Base-by-base conservation (phyloP, 1,139 yeast species). In the Saccharomyces hybrid region DNA sequence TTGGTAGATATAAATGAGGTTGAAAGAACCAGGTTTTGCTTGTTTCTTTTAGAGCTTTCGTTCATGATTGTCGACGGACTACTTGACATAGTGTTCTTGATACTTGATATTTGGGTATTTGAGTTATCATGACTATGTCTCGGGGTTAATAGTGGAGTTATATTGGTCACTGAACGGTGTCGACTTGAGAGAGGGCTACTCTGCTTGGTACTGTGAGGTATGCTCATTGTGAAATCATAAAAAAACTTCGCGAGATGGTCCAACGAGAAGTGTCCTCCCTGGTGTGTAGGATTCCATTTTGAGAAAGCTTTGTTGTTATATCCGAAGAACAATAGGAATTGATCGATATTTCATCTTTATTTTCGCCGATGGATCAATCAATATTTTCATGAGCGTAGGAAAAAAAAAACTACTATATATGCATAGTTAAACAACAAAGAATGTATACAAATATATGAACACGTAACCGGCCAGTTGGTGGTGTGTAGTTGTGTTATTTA, bases 1-100 rank as follows among this genome's bases (percentile, higher is more conserved):
- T 68, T 63, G 5, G 70, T 63, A 0, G 72, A 63, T 1, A 66
- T 59, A 54, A 70, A 70, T 3, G 71, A 66, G 2, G 73, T 69
- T 1, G 72, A 67, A 30, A 68, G 54, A 3, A 68, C 66, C 31
- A 67, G 53, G 32, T 62, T 64, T 32, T 64, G 68, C 50, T 68
- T 59, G 49, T 58, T 58, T 51, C 58, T 62, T 52, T 63, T 59
- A 23, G 27, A 9, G 27, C 32, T 16, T 49, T 38, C 44, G 11
- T 38, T 38, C 44, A 16, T 38, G n/a, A 20, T 38, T 1, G 44
- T 20, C 3, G 44, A 20, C 7, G 44, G 44, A 20, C 50, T 53
- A 4, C 49, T 31, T 28, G 50, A 47, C 13, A 51, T 46, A 9
- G 3, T 44, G 5, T 48, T 46, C 28, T 25, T 50, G 5, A 54